phyloP scores from a whole-genome alignment of 306 rosid species.

The Dalbergia cultrata region DNA sequence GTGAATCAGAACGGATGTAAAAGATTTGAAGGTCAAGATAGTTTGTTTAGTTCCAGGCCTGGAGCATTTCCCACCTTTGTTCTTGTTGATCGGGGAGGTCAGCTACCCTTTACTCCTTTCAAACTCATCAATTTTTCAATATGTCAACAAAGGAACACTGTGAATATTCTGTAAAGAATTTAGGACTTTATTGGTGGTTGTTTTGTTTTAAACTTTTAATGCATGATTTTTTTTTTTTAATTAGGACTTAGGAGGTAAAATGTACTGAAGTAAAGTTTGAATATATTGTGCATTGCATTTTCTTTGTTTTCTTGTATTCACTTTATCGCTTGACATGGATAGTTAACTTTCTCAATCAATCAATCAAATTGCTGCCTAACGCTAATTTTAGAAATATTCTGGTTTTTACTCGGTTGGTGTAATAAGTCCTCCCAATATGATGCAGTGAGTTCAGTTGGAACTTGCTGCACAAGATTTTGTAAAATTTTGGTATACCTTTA shows the following conservation, averaged over 20 bases:
- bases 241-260: background rate
- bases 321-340: conserved; percentile 11
- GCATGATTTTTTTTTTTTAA: background rate
- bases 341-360: background rate
- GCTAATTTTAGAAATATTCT: conserved; percentile 1
- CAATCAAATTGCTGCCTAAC: background rate
- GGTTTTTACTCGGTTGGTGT: background rate
- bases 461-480: conserved; percentile 14
- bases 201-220: background rate
- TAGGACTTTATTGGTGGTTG: background rate
- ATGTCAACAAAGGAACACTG: background rate
- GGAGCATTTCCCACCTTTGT: conserved; percentile 80
- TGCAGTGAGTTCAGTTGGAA: conserved; percentile 1
- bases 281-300: conserved; percentile 10
- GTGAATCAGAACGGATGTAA: conserved; percentile 80
- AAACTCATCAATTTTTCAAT: conserved; percentile 16
- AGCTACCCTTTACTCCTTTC: conserved; percentile 15
- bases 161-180: background rate
- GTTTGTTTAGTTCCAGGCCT: conserved; percentile 71
- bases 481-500: no score
- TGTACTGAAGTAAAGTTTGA: background rate
- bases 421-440: background rate
- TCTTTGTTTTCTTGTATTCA: conserved; percentile 16
- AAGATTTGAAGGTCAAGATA: conserved; percentile 54
- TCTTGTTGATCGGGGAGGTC: conserved; percentile 95